Evolutionary conservation across 1,139 yeast genomes (phyloP).

Genomic region (Petasospora fabianii): DNA sequence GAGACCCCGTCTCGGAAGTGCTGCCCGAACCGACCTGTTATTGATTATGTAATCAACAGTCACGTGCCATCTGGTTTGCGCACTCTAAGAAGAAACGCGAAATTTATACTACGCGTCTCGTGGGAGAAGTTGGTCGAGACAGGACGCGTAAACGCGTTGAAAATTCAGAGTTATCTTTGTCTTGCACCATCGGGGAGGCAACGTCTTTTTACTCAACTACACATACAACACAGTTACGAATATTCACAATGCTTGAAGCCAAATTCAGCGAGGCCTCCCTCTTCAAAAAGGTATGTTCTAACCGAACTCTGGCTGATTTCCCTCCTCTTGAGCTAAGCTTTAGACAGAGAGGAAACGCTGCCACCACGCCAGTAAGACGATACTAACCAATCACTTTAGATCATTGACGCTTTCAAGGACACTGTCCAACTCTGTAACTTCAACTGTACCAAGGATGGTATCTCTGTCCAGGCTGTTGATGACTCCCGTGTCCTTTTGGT

Average conservation of each 20-base stretch:
- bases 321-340: no score
- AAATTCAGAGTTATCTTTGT: no score
- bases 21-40: no score
- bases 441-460: slow-evolving; percentile 93
- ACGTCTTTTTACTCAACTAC: background rate
- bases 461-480: slow-evolving; percentile 96
- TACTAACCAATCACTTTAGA: slow-evolving; percentile 31
- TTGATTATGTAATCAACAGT: no score
- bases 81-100: no score
- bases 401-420: slow-evolving; percentile 89
- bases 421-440: slow-evolving; percentile 93
- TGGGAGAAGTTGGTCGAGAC: no score
- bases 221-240: slow-evolving; percentile 1
- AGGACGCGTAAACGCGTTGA: slow-evolving; percentile 9
- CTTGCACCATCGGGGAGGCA: background rate
- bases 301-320: no score
- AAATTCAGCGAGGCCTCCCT: slow-evolving; percentile 91
- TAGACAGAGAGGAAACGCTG: no score
- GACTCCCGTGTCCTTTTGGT: slow-evolving; percentile 94
- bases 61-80: slow-evolving; percentile 2
- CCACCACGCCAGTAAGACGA: no score
- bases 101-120: background rate
- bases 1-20: no score
- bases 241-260: slow-evolving; percentile 80
- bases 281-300: slow-evolving; percentile 61